Base-by-base conservation (phyloP, 495 filamentous ascomycete genomes). In the Echria macrotheca region DNA sequence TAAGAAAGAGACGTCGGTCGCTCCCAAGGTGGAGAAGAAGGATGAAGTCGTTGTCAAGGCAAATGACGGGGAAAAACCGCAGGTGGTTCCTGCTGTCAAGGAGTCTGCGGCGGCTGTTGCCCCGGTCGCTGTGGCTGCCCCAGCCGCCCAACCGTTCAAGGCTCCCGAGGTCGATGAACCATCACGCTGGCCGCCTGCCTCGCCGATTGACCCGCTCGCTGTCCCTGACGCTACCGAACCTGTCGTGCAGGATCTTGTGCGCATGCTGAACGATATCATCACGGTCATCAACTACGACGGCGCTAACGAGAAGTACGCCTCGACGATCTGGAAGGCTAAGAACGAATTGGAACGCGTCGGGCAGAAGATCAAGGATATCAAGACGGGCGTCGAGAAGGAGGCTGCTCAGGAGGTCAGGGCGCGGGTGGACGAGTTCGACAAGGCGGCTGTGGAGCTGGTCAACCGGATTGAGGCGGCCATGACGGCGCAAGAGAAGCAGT, bases 261-360 rank as follows among this genome's bases (percentile, higher is more conserved):
- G 87, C 70, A 89, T 93, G 60, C 76, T 97, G 54, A 98, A 98
- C 68, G 87, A 91, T 66, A 85, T 98, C 63, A 95, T 98, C 63
- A 81, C 86, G 1, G 86, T 91, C 24, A 81, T 96, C 47, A 95
- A 96, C 65, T 82, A 85, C 45, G 90, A 95, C 57, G 81, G 85
- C 47, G 73, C 79, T 43, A 76, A 81, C 45, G 69, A 73, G 53
- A 88, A 84, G 64, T 95, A 91, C 68, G 79, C 76, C 28, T 71
- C 76, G 15, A 83, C 88, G 2, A 80, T 98, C 43, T 66, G 75
- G 32, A 86, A 88, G 69, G 93, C 91, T 41, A 96, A 95, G 74
- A 73, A 74, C 21, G 86, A 93, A 57, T 70, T 98, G n/a, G 70
- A 73, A 56, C 83, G 82, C 57, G 80, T 96, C 39, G 84, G 84